Conservation (phyloP, 495 filamentous ascomycete species). For the Penicillium alfredii region DNA sequence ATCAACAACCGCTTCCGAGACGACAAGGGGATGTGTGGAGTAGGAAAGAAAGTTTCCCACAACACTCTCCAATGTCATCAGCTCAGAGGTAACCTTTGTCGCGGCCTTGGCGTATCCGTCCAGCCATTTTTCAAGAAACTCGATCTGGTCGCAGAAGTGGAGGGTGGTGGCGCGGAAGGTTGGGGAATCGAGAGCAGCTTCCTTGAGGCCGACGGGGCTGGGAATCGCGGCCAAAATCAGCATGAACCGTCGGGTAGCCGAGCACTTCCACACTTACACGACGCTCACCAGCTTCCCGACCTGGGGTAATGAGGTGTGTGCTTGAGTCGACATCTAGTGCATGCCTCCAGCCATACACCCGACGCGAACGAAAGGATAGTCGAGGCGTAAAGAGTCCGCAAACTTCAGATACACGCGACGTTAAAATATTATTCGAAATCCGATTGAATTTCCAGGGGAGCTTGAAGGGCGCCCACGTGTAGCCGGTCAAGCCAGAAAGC, state of each 20-base stretch:
- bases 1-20: constrained; percentile 78
- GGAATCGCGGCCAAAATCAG: constrained; percentile 9
- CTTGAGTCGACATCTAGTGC: constrained; percentile 44
- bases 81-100: constrained; percentile 68
- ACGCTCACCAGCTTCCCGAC: constrained; percentile 52
- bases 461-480: too few relatives aligned
- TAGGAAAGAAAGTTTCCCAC: constrained; percentile 70
- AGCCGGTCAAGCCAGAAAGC: too few relatives aligned
- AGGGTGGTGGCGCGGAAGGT: constrained; percentile 85
- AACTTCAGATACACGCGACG: too few relatives aligned
- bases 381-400: constrained; percentile 4
- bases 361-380: constrained; percentile 17
- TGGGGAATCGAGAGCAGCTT: constrained; percentile 92
- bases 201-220: constrained; percentile 83
- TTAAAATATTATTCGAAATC: too few relatives aligned
- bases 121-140: constrained; percentile 88
- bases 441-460: too few relatives aligned
- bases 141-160: constrained; percentile 90
- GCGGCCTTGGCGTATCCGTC: constrained; percentile 77
- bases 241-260: background rate
- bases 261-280: constrained; percentile 35
- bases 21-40: constrained; percentile 60
- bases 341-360: constrained; percentile 37
- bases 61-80: constrained; percentile 59
- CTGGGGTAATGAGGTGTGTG: constrained; percentile 40